phyloP scores from a whole-genome alignment of 1,284 basidiomycete genomes.

The Trichosporon inkin region DNA sequence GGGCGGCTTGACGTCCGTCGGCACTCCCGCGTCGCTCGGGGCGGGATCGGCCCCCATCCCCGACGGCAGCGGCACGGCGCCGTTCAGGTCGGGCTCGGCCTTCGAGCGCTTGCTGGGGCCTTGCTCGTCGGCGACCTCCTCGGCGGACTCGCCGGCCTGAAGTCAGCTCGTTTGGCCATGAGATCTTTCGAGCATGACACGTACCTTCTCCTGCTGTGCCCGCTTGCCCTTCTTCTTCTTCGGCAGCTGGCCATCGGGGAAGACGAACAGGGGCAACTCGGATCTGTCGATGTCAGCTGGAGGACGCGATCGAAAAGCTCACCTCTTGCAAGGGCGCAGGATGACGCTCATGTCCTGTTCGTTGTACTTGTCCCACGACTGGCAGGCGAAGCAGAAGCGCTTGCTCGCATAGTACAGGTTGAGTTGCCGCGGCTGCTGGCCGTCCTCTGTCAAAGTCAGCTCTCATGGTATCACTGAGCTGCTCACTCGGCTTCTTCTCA shows the following conservation, averaged over 20 bases:
- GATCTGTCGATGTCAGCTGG: conserved; percentile 25
- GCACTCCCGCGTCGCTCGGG: conserved; percentile 20
- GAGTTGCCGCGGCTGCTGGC: conserved; percentile 60
- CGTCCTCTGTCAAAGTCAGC: conserved; percentile 37
- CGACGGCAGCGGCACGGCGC: conserved; percentile 12
- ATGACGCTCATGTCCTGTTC: conserved; percentile 90
- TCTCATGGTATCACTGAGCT: conserved; percentile 6
- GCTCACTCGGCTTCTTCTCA: conserved; percentile 81
- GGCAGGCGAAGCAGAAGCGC: conserved; percentile 92
- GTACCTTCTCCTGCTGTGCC: conserved; percentile 33
- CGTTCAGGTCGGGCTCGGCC: conserved; percentile 14
- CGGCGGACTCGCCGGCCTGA: conserved; percentile 10
- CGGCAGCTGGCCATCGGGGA: conserved; percentile 44
- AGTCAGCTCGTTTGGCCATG: background rate
- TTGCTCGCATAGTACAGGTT: conserved; percentile 97
- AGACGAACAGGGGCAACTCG: conserved; percentile 43
- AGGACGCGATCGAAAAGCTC: conserved; percentile 27
- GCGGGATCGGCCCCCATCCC: conserved; percentile 33
- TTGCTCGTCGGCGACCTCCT: conserved; percentile 33
- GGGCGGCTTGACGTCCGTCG: conserved; percentile 31
- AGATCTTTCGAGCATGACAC: background rate
- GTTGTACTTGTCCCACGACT: conserved; percentile 94
- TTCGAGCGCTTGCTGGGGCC: conserved; percentile 46
- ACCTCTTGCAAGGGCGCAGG: conserved; percentile 91
- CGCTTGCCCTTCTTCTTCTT: conserved; percentile 46